Conservation (phyloP, 352 stramenopile genomes). For the Phytophthora hibernalis region DNA sequence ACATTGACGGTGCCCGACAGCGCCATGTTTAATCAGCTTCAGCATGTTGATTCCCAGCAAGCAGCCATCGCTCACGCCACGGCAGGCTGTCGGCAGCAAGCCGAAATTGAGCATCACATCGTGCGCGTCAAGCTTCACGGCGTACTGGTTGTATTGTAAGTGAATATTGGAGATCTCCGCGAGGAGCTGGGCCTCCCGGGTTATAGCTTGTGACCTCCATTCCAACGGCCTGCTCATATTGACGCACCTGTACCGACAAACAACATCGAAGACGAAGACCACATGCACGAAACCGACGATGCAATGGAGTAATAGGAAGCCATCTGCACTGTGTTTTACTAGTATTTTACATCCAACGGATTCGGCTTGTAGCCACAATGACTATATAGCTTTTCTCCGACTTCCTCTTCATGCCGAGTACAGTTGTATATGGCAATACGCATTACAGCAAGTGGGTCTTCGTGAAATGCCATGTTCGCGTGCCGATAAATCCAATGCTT, state of each 20-base stretch:
- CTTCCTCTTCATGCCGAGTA: constrained; percentile 4
- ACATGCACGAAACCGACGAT: too few relatives aligned
- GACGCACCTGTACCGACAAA: too few relatives aligned
- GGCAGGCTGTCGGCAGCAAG: too few relatives aligned
- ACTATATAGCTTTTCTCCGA: background rate
- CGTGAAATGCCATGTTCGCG: constrained; percentile 4
- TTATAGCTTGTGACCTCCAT: constrained; percentile 17
- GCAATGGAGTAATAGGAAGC: too few relatives aligned
- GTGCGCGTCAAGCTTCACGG: constrained; percentile 3
- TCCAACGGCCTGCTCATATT: too few relatives aligned
- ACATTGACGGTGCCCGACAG: constrained; percentile 4
- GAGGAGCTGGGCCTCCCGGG: background rate
- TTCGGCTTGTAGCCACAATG: constrained; percentile 25
- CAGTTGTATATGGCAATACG: constrained; percentile 6
- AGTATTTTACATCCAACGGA: too few relatives aligned
- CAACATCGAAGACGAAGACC: constrained; percentile 15
- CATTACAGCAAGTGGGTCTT: background rate
- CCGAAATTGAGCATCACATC: background rate
- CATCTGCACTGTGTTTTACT: too few relatives aligned
- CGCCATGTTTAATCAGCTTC: constrained; percentile 15
- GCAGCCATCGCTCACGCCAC: background rate
- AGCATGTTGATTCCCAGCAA: constrained; percentile 6
- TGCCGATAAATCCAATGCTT: background rate
- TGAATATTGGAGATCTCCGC: constrained; percentile 9
- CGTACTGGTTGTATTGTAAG: constrained; percentile 8